phyloP scores from a whole-genome alignment of 148 eudicot species.

The Silene latifolia region DNA sequence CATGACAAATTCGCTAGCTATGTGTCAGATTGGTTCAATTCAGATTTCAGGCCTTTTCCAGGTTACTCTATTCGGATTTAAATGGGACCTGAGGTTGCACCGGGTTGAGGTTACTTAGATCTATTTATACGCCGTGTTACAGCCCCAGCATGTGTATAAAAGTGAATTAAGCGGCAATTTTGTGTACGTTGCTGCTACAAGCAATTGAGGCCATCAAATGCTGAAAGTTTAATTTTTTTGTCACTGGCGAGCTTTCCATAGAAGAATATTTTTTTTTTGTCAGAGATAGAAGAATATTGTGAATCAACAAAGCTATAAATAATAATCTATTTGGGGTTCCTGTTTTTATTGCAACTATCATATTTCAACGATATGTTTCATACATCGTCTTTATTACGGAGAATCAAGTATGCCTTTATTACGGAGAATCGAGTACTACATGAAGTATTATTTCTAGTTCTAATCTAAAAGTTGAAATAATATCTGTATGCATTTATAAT shows the following conservation, averaged over 20 bases:
- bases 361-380: no score
- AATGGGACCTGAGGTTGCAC: no score
- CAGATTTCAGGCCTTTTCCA: neutral
- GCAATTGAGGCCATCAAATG: constrained; percentile 6
- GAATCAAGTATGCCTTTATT: no score
- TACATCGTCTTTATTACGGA: no score
- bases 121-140: neutral
- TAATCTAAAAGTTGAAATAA: no score
- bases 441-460: neutral
- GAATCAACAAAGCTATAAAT: constrained; percentile 19
- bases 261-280: constrained; percentile 16
- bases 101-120: neutral
- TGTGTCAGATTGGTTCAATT: neutral
- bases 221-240: constrained; percentile 22
- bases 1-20: neutral
- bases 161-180: neutral
- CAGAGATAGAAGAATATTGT: constrained; percentile 19
- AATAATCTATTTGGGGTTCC: neutral
- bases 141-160: constrained; percentile 15
- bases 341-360: no score
- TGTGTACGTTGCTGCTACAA: constrained; percentile 3
- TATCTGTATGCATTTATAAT: no score
- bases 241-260: constrained; percentile 15
- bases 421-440: no score
- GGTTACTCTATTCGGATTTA: no score